Evolutionary conservation across 495 filamentous ascomycete species (phyloP).

Genomic region (Tuber melanosporum): DNA sequence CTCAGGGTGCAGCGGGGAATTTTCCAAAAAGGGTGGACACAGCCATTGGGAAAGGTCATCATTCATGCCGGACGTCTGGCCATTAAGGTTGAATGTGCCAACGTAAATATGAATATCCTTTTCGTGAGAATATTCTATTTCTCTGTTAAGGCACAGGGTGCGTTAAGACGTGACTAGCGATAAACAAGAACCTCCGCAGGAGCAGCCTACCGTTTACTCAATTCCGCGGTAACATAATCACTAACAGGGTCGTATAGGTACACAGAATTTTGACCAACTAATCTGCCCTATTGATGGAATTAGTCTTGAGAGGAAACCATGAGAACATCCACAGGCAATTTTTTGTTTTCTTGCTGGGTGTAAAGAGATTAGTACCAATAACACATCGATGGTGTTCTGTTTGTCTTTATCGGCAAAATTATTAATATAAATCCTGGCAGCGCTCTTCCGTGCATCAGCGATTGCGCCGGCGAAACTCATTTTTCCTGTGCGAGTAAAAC

Average conservation of each 20-base stretch:
- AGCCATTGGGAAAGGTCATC: constrained; percentile 83
- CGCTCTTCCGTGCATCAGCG: constrained; percentile 89
- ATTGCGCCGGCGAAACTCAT: constrained; percentile 93
- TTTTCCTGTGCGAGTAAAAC: constrained; percentile 91
- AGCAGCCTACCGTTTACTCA: constrained; percentile 51
- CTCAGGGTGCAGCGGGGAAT: constrained; percentile 56
- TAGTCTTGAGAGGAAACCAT: constrained; percentile 8
- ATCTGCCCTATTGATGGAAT: constrained; percentile 51
- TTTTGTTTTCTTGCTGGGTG: background rate
- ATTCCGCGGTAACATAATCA: constrained; percentile 72
- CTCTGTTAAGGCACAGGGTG: background rate
- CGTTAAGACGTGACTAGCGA: background rate
- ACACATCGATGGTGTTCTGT: constrained; percentile 88
- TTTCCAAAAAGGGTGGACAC: constrained; percentile 52
- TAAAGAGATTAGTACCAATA: constrained; percentile 48
- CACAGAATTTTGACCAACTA: constrained; percentile 77
- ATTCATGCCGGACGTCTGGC: constrained; percentile 64
- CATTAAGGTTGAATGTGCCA: constrained; percentile 94
- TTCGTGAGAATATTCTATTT: constrained; percentile 51
- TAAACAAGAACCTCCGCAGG: background rate
- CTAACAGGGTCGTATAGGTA: constrained; percentile 89
- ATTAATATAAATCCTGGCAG: constrained; percentile 88
- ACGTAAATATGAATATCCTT: constrained; percentile 60
- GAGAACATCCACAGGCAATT: background rate
- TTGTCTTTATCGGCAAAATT: constrained; percentile 91